Base-by-base conservation (phyloP, 2,329 filamentous ascomycete species). In the Conoideocrella luteorostrata region DNA sequence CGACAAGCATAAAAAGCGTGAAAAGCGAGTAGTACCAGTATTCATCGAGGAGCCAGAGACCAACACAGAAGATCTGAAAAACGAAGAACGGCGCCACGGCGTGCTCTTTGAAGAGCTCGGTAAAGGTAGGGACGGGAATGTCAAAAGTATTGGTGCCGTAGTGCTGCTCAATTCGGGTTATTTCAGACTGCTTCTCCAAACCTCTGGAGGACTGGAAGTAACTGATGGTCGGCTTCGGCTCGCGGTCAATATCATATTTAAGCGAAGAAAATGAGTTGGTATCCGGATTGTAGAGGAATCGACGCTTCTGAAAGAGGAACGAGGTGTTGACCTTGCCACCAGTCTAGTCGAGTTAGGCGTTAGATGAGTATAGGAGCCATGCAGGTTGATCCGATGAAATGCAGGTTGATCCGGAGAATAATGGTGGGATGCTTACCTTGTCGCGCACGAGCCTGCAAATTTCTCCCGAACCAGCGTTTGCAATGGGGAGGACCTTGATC, bases 11-110 rank as follows among this genome's bases (percentile, higher is more conserved):
- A 71, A 97, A 90, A 18, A 98, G 82, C 1, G 94, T 98, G 67
- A 98, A 98, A 17, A 98, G 79, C 49, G 93, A 97, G 70, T 98
- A 98, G 73, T 98, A 98, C 93, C 94, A 98, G 70, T 97, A 98
- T 68, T 98, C 94, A 61, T 98, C 93, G 61, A 98, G 72, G 82
- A 97, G 88, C 93, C 93, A 98, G 48, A 98, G 72, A 13, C 93
- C 94, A 46, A 98, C 93, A 57, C 94, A 98, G 72, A 98, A 98
- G 49, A 98, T 76, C 73, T 98, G 93, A 70, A 98, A 98, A 50
- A 98, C 90, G 68, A 98, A 98, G 74, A 98, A 98, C 5, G 93
- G 93, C 18, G 94, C 94, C 18, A 98, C 94, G 20, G 94, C 91
- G 65, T 98, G 94, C 67, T 98, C 93, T 66, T 95, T 87, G 78